Conservation (phyloP, 129 eudicot genomes). For the Solidago caesia region DNA sequence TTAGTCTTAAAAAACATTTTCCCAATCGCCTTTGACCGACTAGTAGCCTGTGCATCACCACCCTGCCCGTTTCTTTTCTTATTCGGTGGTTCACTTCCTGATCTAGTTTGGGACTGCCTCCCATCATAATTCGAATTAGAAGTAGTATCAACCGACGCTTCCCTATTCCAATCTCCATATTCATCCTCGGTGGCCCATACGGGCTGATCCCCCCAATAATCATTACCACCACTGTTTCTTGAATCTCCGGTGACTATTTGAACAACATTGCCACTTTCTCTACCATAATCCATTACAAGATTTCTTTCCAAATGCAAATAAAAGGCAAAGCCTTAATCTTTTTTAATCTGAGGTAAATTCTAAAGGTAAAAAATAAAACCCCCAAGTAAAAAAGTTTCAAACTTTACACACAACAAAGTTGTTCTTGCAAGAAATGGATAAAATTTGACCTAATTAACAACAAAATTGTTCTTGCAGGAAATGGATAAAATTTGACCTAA, state of each 20-base stretch:
- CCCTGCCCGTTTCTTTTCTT: conserved; percentile 66
- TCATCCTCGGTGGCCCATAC: conserved; percentile 97
- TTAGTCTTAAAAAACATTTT: conserved; percentile 89
- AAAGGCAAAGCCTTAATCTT: conserved; percentile 18
- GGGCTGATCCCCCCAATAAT: conserved; percentile 75
- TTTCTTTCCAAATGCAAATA: conserved; percentile 14
- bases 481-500: conserved; percentile 23
- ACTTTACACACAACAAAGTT: conserved; percentile 14
- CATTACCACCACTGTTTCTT: conserved; percentile 43
- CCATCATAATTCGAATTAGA: conserved; percentile 60
- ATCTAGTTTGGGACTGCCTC: conserved; percentile 40
- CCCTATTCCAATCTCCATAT: conserved; percentile 61
- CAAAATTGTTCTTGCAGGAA: neutral
- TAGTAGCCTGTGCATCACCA: conserved; percentile 41
- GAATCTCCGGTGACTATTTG: conserved; percentile 53
- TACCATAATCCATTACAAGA: conserved; percentile 47
- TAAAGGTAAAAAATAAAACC: conserved; percentile 24
- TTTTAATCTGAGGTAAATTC: neutral
- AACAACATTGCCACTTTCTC: conserved; percentile 66
- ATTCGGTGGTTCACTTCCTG: conserved; percentile 65
- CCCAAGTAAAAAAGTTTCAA: conserved; percentile 22
- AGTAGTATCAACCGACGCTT: conserved; percentile 44
- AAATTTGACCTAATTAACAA: conserved; percentile 26
- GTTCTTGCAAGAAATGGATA: conserved; percentile 20
- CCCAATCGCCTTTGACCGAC: conserved; percentile 83